Evolutionary conservation across 352 stramenopile species (phyloP), one percentile per base, ranked within the genome.

Genomic region (Plasmopara viticola): DNA sequence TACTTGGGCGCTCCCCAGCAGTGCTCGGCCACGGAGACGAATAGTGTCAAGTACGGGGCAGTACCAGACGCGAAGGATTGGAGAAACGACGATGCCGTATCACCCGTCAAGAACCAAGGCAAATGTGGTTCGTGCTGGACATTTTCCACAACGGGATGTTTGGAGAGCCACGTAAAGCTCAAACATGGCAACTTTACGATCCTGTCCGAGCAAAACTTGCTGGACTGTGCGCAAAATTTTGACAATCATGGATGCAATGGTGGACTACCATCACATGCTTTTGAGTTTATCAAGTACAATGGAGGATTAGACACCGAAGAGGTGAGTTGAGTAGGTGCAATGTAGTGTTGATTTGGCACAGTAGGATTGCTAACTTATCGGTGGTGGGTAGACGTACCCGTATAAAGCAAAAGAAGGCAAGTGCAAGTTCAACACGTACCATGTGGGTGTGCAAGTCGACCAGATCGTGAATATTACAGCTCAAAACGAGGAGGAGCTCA

Each of bases 61-160:
- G 69, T 96, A 2, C 90, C 93, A 0, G 68, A 81, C 2, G 68
- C 85, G 48, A 90, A 98, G 33, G 94, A 99, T 79, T 99, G 97
- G 97, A 73, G 81, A 46, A 56, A 53, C 4, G 77, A 96, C 43
- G 96, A 94, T 45, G 87, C 78, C 12, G 95, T 99, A 9, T 98
- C 96, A 12, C 78, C 84, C 1, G 93, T 99, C 6, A 99, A 99
- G 73, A 98, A 99, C 67, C 97, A 99, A 69, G 97, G 95, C 49
- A 81, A 90, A 33, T 99, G 97, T 69, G 96, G 97, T 46, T 98
- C 93, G 41, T 99, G 97, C 80, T 99, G 97, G 96, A 94, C 95
- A 12, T 99, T 99, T 78, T 98, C 95, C 14, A 95, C 96, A 9
- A 98, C 96, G 12, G 97, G 96, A 13, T 90, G 90, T 35, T 89